Conservation (phyloP, 169 alveolate species). For the Cryptosporidium meleagridis region DNA sequence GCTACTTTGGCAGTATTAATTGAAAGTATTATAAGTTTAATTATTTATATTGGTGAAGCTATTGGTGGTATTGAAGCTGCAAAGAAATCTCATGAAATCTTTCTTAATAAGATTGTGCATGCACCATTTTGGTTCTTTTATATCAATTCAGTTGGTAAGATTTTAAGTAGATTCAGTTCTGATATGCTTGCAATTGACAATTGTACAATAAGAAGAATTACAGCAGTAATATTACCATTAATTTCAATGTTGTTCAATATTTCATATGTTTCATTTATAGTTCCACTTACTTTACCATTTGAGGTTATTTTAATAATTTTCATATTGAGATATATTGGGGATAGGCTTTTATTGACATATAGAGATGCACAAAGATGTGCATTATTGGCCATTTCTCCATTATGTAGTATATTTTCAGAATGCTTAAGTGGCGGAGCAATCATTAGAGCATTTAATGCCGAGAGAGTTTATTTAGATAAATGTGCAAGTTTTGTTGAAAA, state of each 20-base stretch:
- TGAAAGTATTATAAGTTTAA: slow-evolving; percentile 40
- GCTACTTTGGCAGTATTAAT: slow-evolving; percentile 37
- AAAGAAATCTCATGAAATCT: slow-evolving; percentile 74
- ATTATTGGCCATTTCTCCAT: slow-evolving; percentile 76
- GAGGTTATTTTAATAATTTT: slow-evolving; percentile 49
- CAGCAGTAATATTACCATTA: slow-evolving; percentile 73
- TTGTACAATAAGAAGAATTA: slow-evolving; percentile 78
- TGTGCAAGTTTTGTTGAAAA: slow-evolving; percentile 63
- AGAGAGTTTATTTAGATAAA: slow-evolving; percentile 15
- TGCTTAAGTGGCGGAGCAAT: slow-evolving; percentile 78
- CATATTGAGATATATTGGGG: slow-evolving; percentile 61
- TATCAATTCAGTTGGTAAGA: slow-evolving; percentile 78
- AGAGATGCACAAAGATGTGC: slow-evolving; percentile 82
- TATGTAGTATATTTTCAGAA: slow-evolving; percentile 78
- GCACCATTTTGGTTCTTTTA: slow-evolving; percentile 80
- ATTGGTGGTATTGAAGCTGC: slow-evolving; percentile 77
- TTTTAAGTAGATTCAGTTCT: slow-evolving; percentile 78
- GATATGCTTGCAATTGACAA: slow-evolving; percentile 78
- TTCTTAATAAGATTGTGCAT: slow-evolving; percentile 73
- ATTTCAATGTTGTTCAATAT: slow-evolving; percentile 72
- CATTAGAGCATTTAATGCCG: slow-evolving; percentile 71
- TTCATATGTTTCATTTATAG: slow-evolving; percentile 62
- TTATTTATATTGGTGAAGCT: slow-evolving; percentile 60
- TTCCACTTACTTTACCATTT: slow-evolving; percentile 51
- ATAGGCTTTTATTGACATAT: slow-evolving; percentile 73